These are phyloP conservation scores for Inonotus hispidus DNA, from an alignment of 1,284 basidiomycete genomes.

Conservation along the genomic window DNA sequence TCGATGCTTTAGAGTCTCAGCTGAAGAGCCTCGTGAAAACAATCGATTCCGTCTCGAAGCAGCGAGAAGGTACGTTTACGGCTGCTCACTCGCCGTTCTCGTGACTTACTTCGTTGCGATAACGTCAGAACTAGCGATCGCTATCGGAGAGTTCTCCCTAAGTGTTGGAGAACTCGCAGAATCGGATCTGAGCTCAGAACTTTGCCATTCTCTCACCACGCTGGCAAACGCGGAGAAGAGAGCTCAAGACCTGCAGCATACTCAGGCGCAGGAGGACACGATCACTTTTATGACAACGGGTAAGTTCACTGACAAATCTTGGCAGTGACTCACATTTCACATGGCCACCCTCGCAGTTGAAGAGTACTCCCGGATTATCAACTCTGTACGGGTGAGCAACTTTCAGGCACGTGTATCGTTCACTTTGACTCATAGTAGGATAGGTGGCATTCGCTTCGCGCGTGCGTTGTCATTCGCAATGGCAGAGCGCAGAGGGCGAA, in stretches of 20 bases:
- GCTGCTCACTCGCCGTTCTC: neutral
- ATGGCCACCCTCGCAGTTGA: constrained; percentile 46
- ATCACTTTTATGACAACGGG: constrained; percentile 73
- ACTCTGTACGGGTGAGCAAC: constrained; percentile 74
- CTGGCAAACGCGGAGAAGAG: constrained; percentile 71
- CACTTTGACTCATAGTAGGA: neutral
- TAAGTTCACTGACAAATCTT: constrained; percentile 24
- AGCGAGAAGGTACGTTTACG: constrained; percentile 55
- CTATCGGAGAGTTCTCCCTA: constrained; percentile 70
- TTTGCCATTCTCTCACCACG: constrained; percentile 61
- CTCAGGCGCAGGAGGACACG: constrained; percentile 76
- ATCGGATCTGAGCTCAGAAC: constrained; percentile 71
- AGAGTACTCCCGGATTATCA: constrained; percentile 90
- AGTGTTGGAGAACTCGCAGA: constrained; percentile 59
- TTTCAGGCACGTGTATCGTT: neutral
- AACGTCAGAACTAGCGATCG: constrained; percentile 55
- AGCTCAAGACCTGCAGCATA: constrained; percentile 63
- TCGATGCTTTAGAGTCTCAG: constrained; percentile 89
- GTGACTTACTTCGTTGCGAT: neutral
- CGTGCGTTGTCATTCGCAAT: constrained; percentile 74
- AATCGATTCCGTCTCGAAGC: constrained; percentile 77
- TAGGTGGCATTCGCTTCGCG: constrained; percentile 85
- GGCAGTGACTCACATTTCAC: neutral
- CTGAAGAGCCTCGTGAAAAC: constrained; percentile 82
- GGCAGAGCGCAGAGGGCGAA: constrained; percentile 78